Conservation (phyloP, 163 green algal genomes). For the Scenedesmus sp. region DNA sequence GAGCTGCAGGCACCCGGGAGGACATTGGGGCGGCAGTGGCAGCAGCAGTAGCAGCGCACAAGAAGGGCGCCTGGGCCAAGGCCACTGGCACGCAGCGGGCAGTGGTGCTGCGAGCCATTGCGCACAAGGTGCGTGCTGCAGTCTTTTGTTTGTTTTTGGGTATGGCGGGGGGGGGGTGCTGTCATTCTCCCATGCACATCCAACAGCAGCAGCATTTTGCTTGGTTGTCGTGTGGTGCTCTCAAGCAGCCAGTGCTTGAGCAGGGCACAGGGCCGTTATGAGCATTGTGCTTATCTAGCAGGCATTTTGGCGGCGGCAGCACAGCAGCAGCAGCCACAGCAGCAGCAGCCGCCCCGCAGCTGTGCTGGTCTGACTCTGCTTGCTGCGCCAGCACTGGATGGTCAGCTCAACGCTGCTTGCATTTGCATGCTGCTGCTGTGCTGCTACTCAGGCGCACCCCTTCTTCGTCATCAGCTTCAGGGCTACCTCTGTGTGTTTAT, state of each 20-base stretch:
- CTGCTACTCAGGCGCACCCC: neutral
- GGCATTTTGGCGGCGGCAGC: neutral
- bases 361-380: neutral
- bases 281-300: neutral
- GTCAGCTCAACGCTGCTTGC: too few species aligned
- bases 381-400: neutral
- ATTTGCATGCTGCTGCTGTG: neutral
- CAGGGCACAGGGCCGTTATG: too few species aligned
- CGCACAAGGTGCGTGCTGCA: constrained; percentile 67
- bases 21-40: constrained; percentile 79
- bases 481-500: neutral
- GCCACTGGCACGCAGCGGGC: constrained; percentile 73
- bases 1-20: constrained; percentile 51
- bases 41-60: constrained; percentile 67
- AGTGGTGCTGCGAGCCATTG: constrained; percentile 74
- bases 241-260: too few species aligned
- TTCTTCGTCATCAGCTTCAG: neutral
- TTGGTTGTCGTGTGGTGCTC: neutral
- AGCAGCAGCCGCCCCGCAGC: neutral
- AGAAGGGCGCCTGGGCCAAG: constrained; percentile 68
- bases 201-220: neutral
- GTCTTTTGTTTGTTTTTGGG: too few species aligned
- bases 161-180: neutral
- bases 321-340: neutral
- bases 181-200: neutral